Conservation (phyloP, 2,329 filamentous ascomycete genomes). For the Phialocephala sp. region DNA sequence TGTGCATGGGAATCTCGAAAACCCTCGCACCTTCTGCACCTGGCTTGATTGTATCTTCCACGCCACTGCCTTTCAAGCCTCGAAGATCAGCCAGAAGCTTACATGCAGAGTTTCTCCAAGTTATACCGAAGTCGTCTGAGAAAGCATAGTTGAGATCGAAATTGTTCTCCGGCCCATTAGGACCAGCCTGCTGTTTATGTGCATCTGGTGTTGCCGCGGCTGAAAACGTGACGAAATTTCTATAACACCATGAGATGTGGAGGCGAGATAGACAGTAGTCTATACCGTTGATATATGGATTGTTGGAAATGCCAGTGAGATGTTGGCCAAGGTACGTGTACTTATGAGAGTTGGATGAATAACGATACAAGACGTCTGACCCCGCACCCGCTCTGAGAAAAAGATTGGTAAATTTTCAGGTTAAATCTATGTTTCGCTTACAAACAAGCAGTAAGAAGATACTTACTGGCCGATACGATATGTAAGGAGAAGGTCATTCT, state of each 20-base stretch:
- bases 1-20: slow-evolving; percentile 37
- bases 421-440: neutral
- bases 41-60: slow-evolving; percentile 28
- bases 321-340: slow-evolving; percentile 36
- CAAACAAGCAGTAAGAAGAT: neutral
- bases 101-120: slow-evolving; percentile 34
- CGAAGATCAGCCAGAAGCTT: slow-evolving; percentile 25
- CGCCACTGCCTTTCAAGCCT: neutral
- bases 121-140: slow-evolving; percentile 33
- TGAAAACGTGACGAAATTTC: slow-evolving; percentile 31
- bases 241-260: slow-evolving; percentile 39
- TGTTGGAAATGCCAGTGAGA: slow-evolving; percentile 36
- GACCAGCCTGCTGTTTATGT: slow-evolving; percentile 40
- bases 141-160: slow-evolving; percentile 37
- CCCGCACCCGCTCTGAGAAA: slow-evolving; percentile 34
- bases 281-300: slow-evolving; percentile 39
- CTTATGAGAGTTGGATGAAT: slow-evolving; percentile 29
- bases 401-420: neutral
- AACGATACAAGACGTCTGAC: slow-evolving; percentile 36
- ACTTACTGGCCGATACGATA: slow-evolving; percentile 39
- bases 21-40: slow-evolving; percentile 27
- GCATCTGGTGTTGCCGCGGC: slow-evolving; percentile 22
- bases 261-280: slow-evolving; percentile 30
- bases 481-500: slow-evolving; percentile 35
- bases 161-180: slow-evolving; percentile 39